These are phyloP conservation scores for Leishmania major DNA, from an alignment of 208 protist species.

Conservation along the genomic window DNA sequence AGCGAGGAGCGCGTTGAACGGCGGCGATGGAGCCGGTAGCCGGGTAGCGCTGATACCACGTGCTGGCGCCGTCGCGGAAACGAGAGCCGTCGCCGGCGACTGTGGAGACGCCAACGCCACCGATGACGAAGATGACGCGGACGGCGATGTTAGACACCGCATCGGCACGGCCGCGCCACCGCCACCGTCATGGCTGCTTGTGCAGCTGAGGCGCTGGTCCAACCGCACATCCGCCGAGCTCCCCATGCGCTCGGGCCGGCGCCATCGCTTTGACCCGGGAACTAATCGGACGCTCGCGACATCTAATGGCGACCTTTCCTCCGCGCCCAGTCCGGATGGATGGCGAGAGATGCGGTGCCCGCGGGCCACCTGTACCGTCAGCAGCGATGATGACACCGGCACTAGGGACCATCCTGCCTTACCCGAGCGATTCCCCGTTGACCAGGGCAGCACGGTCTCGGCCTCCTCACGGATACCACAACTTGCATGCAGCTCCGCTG, in stretches of 20 bases:
- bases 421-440: not conserved
- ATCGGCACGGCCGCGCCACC: not conserved
- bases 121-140: constrained; percentile 15
- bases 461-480: not conserved
- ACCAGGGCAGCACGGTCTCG: not conserved
- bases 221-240: not conserved
- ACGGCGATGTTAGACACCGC: constrained; percentile 7
- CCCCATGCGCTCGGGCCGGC: not conserved
- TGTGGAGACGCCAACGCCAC: constrained; percentile 12
- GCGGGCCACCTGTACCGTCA: constrained; percentile 15
- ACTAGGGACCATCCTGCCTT: not conserved
- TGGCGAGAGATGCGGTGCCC: constrained; percentile 10
- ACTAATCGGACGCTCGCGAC: not conserved
- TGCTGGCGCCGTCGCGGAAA: not conserved
- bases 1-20: constrained; percentile 8
- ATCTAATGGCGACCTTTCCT: not conserved
- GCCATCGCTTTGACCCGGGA: constrained; percentile 13
- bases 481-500: constrained; percentile 23
- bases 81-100: constrained; percentile 12
- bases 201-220: not conserved
- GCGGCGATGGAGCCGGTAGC: not conserved
- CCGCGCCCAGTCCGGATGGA: not conserved
- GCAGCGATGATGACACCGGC: not conserved
- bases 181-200: not conserved
- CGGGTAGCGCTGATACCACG: not conserved